phyloP scores from a whole-genome alignment of 2,329 filamentous ascomycete species.

The Purpureocillium takamizusanense region DNA sequence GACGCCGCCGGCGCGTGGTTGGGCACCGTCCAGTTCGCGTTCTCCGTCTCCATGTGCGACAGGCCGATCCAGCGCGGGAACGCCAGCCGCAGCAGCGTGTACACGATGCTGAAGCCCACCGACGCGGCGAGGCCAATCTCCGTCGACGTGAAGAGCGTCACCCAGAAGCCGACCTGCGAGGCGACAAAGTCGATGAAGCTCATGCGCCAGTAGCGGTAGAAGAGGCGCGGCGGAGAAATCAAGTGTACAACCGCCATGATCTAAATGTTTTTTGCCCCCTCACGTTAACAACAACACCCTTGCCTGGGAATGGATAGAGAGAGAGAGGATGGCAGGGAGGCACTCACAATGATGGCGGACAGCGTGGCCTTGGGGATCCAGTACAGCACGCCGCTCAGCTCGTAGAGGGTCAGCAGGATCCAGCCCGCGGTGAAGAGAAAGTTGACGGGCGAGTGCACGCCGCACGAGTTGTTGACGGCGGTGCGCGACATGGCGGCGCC shows the following conservation, averaged over 20 bases:
- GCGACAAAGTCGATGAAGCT: conserved; percentile 56
- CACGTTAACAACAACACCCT: too few relatives aligned
- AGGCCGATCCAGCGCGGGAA: conserved; percentile 35
- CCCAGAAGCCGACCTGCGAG: conserved; percentile 55
- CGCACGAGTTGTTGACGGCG: conserved; percentile 56
- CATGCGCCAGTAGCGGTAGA: conserved; percentile 56
- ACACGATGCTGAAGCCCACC: conserved; percentile 55
- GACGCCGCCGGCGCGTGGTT: conserved; percentile 9
- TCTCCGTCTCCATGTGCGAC: conserved; percentile 18
- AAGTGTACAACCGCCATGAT: conserved; percentile 56
- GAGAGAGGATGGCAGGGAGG: too few relatives aligned
- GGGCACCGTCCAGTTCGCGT: conserved; percentile 16
- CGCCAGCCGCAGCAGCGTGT: conserved; percentile 48
- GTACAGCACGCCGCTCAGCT: conserved; percentile 50
- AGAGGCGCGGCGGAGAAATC: conserved; percentile 47
- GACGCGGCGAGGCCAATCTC: conserved; percentile 50
- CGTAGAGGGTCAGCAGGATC: conserved; percentile 52
- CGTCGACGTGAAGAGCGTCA: conserved; percentile 51
- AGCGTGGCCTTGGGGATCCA: conserved; percentile 61
- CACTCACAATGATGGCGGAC: conserved; percentile 49
- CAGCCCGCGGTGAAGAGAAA: conserved; percentile 52
- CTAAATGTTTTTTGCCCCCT: too few relatives aligned
- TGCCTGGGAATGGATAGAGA: background rate
- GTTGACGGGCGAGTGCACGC: conserved; percentile 52
- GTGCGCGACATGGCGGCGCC: conserved; percentile 60